These are phyloP conservation scores for Xylariaceae sp. DNA, from an alignment of 2,329 filamentous ascomycete species.

Conservation along the genomic window DNA sequence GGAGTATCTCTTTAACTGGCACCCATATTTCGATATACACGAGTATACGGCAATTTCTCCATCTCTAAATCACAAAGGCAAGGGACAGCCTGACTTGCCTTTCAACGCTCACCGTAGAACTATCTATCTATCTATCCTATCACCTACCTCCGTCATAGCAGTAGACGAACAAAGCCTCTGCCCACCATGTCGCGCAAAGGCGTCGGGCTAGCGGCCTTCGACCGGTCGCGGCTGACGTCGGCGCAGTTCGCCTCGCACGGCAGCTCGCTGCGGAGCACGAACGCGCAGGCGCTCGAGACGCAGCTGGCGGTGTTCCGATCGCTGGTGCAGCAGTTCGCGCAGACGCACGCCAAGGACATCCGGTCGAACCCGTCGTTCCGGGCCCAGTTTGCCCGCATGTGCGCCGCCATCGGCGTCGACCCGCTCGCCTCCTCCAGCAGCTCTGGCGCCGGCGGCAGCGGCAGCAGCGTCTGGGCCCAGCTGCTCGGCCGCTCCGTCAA, in stretches of 20 bases:
- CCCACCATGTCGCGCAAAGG: slow-evolving; percentile 71
- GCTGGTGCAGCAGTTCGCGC: slow-evolving; percentile 89
- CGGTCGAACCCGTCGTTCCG: slow-evolving; percentile 94
- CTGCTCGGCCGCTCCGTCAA: slow-evolving; percentile 89
- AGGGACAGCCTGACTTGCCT: not conserved
- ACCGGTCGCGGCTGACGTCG: slow-evolving; percentile 79
- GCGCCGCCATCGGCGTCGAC: slow-evolving; percentile 93
- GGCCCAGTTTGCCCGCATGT: slow-evolving; percentile 98
- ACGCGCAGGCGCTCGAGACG: slow-evolving; percentile 83
- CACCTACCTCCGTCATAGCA: not conserved
- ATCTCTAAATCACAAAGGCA: too few relatives aligned
- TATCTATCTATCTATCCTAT: not conserved
- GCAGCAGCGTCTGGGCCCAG: slow-evolving; percentile 85
- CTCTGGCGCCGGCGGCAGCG: slow-evolving; percentile 49
- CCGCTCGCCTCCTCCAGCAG: slow-evolving; percentile 71
- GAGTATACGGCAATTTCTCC: too few relatives aligned
- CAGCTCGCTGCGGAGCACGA: slow-evolving; percentile 78
- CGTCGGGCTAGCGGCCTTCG: slow-evolving; percentile 88
- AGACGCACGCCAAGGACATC: slow-evolving; percentile 94
- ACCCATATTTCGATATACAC: too few relatives aligned
- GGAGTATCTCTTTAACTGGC: too few relatives aligned
- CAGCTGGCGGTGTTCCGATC: slow-evolving; percentile 97
- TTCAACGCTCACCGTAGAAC: not conserved
- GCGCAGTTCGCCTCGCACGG: slow-evolving; percentile 92
- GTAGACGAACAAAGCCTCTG: not conserved